Percentiles rank a stretch among this genome's conserved stretches.
These are phyloP conservation scores for Hymenoscyphus albidus DNA, from an alignment of 2,329 filamentous ascomycete species.

Conservation along the genomic window DNA sequence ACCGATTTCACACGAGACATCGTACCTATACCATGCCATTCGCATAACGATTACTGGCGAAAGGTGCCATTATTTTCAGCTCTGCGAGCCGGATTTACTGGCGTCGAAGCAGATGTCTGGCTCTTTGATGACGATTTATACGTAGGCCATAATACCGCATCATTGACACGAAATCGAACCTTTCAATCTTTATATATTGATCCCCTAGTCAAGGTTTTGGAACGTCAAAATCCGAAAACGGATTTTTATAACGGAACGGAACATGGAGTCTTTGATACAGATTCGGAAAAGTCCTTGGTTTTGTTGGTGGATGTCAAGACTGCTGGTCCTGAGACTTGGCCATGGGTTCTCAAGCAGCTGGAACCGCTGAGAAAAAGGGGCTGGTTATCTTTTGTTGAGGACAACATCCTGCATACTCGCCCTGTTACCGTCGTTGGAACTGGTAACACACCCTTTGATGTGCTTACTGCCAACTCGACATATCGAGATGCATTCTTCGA, in stretches of 20 bases:
- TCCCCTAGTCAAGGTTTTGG: constrained; percentile 57
- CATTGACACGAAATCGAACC: constrained; percentile 53
- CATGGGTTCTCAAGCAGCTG: constrained; percentile 51
- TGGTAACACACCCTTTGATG: constrained; percentile 58
- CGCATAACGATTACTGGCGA: constrained; percentile 70
- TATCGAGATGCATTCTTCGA: constrained; percentile 64
- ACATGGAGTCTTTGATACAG: constrained; percentile 54
- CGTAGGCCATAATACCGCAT: constrained; percentile 58
- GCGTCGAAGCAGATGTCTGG: constrained; percentile 70
- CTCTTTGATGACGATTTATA: constrained; percentile 53
- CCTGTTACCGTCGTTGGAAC: constrained; percentile 67
- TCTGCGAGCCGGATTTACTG: constrained; percentile 54
- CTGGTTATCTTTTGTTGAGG: constrained; percentile 53
- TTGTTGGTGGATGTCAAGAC: constrained; percentile 70
- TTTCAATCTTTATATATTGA: constrained; percentile 61
- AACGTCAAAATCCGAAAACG: constrained; percentile 47
- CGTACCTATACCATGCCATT: constrained; percentile 56
- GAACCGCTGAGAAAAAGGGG: constrained; percentile 54
- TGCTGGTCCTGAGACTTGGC: constrained; percentile 48
- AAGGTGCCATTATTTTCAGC: constrained; percentile 60
- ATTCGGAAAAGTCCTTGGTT: constrained; percentile 51
- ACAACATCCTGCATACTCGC: constrained; percentile 47
- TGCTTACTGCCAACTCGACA: constrained; percentile 48
- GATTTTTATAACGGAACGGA: constrained; percentile 43
- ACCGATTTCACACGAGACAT: constrained; percentile 51